These are phyloP conservation scores for Phialophora tarda DNA, from an alignment of 2,329 filamentous ascomycete genomes.

Conservation along the genomic window DNA sequence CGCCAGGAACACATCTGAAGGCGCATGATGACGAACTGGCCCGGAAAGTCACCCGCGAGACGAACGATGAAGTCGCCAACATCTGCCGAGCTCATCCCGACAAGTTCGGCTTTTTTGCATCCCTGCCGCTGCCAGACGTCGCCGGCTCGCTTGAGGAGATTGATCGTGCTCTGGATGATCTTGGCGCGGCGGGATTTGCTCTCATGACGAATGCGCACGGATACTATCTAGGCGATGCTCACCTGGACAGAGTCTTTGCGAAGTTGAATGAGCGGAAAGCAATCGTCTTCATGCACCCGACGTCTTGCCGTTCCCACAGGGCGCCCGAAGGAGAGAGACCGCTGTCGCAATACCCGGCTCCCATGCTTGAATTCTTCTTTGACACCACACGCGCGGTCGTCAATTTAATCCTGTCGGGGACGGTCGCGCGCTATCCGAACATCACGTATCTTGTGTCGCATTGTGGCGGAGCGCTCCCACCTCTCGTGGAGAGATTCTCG, in stretches of 20 bases:
- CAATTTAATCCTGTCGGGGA: conserved; percentile 56
- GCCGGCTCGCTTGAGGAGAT: conserved; percentile 56
- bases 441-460: conserved; percentile 57
- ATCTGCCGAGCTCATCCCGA: conserved; percentile 36
- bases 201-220: conserved; percentile 60
- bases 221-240: conserved; percentile 56
- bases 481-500: conserved; percentile 29
- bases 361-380: conserved; percentile 53
- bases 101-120: conserved; percentile 59
- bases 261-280: conserved; percentile 54
- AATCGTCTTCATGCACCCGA: conserved; percentile 61
- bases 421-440: conserved; percentile 51
- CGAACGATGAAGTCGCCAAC: conserved; percentile 40
- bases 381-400: conserved; percentile 56
- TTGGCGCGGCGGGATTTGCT: conserved; percentile 57
- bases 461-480: conserved; percentile 52
- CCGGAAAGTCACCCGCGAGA: conserved; percentile 46
- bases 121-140: conserved; percentile 59
- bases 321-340: conserved; percentile 14
- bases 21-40: conserved; percentile 45
- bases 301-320: conserved; percentile 40
- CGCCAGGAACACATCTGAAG: conserved; percentile 57
- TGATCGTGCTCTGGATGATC: conserved; percentile 44
- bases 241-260: conserved; percentile 54
- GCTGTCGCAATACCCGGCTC: conserved; percentile 24